Conservation (phyloP, 805 yeast species). For the Lachancea mirantina region DNA sequence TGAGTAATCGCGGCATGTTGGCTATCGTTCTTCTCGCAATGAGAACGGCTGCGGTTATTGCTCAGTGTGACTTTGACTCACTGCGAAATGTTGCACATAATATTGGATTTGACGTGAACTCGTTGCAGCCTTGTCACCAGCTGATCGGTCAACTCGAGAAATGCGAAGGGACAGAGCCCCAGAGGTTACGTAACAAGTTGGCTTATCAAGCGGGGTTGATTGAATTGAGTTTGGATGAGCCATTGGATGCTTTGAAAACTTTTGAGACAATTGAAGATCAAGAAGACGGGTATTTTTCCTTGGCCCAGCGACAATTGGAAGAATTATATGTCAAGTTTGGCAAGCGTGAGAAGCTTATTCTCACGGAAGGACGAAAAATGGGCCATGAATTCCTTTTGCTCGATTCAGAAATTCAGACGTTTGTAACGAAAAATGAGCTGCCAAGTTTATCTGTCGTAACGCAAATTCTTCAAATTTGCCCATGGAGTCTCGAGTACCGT, state of each 20-base stretch:
- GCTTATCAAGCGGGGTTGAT: conserved; percentile 56
- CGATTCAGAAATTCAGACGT: conserved; percentile 1
- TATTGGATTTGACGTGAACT: conserved; percentile 11
- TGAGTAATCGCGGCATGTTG: too few species aligned
- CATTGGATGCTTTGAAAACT: conserved; percentile 44
- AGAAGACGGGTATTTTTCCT: conserved; percentile 26
- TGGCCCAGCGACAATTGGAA: conserved; percentile 44
- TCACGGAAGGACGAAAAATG: conserved; percentile 9
- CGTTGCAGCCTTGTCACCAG: conserved; percentile 12
- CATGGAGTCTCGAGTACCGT: conserved; percentile 35
- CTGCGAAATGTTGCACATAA: conserved; percentile 4
- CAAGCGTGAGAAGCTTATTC: conserved; percentile 33
- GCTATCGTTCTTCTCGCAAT: too few species aligned
- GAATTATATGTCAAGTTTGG: conserved; percentile 51
- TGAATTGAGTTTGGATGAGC: conserved; percentile 50
- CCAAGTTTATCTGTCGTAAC: not conserved
- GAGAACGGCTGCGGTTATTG: too few species aligned
- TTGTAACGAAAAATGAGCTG: conserved; percentile 7
- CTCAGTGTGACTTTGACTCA: conserved; percentile 3
- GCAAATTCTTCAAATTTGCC: conserved; percentile 31
- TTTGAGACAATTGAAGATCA: conserved; percentile 42
- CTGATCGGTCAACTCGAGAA: conserved; percentile 10
- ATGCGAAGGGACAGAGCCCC: conserved; percentile 7
- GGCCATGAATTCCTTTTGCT: conserved; percentile 1
- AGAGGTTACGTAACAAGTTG: conserved; percentile 27